These are phyloP conservation scores for Fraxinus dipetala DNA, from an alignment of 305 asterid species.

Conservation along the genomic window DNA sequence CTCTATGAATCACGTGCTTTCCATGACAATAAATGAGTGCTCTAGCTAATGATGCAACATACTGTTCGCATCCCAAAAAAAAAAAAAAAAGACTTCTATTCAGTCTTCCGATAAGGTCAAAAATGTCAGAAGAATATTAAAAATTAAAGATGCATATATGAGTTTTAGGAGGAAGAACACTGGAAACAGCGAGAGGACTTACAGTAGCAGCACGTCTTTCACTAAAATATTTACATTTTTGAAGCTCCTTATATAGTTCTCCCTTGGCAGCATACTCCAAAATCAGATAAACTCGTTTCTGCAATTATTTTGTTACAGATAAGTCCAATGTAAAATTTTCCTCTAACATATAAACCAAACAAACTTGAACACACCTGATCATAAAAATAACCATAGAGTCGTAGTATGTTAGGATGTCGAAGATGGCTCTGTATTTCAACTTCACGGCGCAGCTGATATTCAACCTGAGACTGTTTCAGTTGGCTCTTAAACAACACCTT, in stretches of 20 bases:
- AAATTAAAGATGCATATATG: background rate
- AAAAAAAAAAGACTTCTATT: background rate
- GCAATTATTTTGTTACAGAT: slow-evolving; percentile 27
- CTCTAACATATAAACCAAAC: background rate
- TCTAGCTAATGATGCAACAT: slow-evolving; percentile 80
- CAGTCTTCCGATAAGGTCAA: slow-evolving; percentile 30
- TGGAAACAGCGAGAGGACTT: slow-evolving; percentile 28
- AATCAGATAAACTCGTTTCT: slow-evolving; percentile 91
- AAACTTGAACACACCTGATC: slow-evolving; percentile 60
- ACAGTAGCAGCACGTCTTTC: slow-evolving; percentile 95
- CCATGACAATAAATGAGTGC: slow-evolving; percentile 94
- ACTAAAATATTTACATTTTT: slow-evolving; percentile 76
- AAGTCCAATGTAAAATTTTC: slow-evolving; percentile 3
- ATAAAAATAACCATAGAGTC: slow-evolving; percentile 89
- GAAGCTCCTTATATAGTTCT: slow-evolving; percentile 86
- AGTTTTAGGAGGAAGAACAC: background rate
- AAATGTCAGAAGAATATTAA: background rate
- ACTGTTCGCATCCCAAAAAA: slow-evolving; percentile 34
- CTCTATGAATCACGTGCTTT: slow-evolving; percentile 89
- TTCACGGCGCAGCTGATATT: slow-evolving; percentile 97
- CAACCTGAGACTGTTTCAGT: slow-evolving; percentile 87
- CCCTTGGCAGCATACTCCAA: slow-evolving; percentile 95
- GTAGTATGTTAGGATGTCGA: slow-evolving; percentile 86
- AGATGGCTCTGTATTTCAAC: slow-evolving; percentile 97
- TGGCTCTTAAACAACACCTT: slow-evolving; percentile 89